Base-by-base conservation (phyloP, 495 filamentous ascomycete genomes). In the Aspergillus nanangensis region DNA sequence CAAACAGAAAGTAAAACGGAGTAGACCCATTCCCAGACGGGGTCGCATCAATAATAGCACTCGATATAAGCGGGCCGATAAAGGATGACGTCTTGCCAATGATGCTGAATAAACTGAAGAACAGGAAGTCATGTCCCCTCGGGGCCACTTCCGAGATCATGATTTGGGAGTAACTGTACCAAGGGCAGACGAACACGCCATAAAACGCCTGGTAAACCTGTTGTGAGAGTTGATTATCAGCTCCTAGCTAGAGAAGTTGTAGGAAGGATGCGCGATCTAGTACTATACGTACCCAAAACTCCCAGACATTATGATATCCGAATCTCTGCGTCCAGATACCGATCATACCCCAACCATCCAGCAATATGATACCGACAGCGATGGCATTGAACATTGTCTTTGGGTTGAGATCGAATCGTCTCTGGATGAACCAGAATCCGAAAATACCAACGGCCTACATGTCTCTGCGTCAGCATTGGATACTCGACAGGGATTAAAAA, bases 111-210 rank as follows among this genome's bases (percentile, higher is more conserved):
- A 85, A 66, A 37, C 72, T 77, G 71, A 85, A 85, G 67, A 84
- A 85, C 0, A 84, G 59, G 55, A 83, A 83, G 44, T 84, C 81
- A 45, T 81, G 75, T 32, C 81, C 81, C 8, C 79, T 67, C 0
- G 81, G 81, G 0, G 79, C 82, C 24, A 85, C 79, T 51, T 83
- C 81, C 0, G 75, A 78, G 50, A 85, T 84, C 78, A 85, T 80
- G 59, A 79, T 83, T 54, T 83, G 79, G 4, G 71, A 76, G 60
- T 84, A 85, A 29, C 78, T 79, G 63, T 83, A 84, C 81, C 81
- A 84, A 2, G 82, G 80, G 50, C 81, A 84, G 17, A 86, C 74
- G 50, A 82, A 76, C 17, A 84, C 67, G 5, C 81, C 81, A 56
- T 83, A 83, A 59, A 77, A 81, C 22, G 65, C 71, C 65, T 83